Conservation (phyloP, 495 filamentous ascomycete genomes). For the Talaromyces borbonicus region DNA sequence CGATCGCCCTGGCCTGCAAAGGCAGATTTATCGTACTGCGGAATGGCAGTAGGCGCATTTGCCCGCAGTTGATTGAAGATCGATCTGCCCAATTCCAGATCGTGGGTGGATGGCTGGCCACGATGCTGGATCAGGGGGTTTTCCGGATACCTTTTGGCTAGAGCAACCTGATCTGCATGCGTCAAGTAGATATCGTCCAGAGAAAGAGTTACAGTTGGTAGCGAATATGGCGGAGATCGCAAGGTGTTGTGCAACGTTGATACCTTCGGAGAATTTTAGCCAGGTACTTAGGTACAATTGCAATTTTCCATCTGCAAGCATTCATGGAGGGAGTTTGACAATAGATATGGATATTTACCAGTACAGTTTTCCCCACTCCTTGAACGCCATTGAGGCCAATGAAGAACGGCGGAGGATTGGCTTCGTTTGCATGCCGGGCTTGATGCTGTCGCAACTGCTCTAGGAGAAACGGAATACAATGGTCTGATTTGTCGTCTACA, state of each 20-base stretch:
- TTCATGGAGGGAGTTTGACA: too few species aligned
- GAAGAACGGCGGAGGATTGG: slow-evolving; percentile 45
- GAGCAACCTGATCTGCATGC: slow-evolving; percentile 56
- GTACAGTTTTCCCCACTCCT: slow-evolving; percentile 84
- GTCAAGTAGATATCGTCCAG: slow-evolving; percentile 89
- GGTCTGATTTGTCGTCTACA: slow-evolving; percentile 76
- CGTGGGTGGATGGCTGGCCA: slow-evolving; percentile 82
- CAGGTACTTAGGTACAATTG: too few species aligned
- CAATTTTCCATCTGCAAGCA: background rate
- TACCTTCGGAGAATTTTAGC: slow-evolving; percentile 33
- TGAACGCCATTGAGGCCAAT: slow-evolving; percentile 60
- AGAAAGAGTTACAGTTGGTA: slow-evolving; percentile 68
- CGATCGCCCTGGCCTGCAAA: slow-evolving; percentile 75
- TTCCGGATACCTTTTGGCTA: slow-evolving; percentile 52
- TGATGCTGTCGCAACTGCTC: slow-evolving; percentile 47
- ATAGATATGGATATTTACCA: slow-evolving; percentile 50
- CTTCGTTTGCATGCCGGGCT: slow-evolving; percentile 20
- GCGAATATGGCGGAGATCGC: slow-evolving; percentile 49
- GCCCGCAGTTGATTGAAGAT: slow-evolving; percentile 53
- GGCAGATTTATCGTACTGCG: slow-evolving; percentile 75
- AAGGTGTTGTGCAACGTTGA: slow-evolving; percentile 58
- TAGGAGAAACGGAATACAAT: slow-evolving; percentile 80
- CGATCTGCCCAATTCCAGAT: slow-evolving; percentile 51
- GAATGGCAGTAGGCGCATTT: slow-evolving; percentile 49
- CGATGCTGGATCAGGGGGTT: slow-evolving; percentile 76